These are phyloP conservation scores for Sutorius australiensis DNA, from an alignment of 768 basidiomycete genomes.

Conservation along the genomic window DNA sequence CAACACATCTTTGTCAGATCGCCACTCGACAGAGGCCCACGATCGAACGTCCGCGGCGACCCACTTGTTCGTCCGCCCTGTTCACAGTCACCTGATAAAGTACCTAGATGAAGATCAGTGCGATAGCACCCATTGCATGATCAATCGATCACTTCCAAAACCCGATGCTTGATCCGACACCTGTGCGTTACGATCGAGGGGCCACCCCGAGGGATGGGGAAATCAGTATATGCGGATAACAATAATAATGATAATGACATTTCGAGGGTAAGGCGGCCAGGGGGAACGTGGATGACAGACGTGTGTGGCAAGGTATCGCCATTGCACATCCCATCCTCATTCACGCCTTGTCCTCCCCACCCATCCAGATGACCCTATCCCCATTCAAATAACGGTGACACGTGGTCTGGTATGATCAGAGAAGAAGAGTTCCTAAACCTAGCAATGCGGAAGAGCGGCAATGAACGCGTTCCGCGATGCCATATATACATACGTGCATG, in stretches of 20 bases:
- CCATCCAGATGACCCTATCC: slow-evolving; percentile 9
- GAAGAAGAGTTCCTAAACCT: slow-evolving; percentile 4
- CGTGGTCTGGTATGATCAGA: slow-evolving; percentile 19
- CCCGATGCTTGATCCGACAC: slow-evolving; percentile 10
- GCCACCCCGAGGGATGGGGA: neutral
- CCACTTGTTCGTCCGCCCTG: neutral
- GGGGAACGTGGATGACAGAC: neutral
- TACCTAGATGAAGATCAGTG: slow-evolving; percentile 2
- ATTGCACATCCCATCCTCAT: slow-evolving; percentile 3
- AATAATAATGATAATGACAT: neutral
- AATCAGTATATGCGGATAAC: neutral
- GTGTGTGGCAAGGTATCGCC: slow-evolving; percentile 7
- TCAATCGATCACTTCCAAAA: neutral
- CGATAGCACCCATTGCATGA: neutral
- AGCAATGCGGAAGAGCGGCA: slow-evolving; percentile 22
- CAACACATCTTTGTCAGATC: neutral
- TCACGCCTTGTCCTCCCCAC: slow-evolving; percentile 2
- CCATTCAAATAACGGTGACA: slow-evolving; percentile 13
- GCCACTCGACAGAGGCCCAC: neutral
- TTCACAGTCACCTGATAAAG: neutral
- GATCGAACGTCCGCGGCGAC: slow-evolving; percentile 14
- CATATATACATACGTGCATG: neutral
- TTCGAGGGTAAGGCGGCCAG: neutral
- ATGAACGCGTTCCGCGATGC: slow-evolving; percentile 23
- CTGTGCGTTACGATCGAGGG: slow-evolving; percentile 8